These are phyloP conservation scores for Pueraria montana DNA, from an alignment of 306 rosid species.

Conservation along the genomic window DNA sequence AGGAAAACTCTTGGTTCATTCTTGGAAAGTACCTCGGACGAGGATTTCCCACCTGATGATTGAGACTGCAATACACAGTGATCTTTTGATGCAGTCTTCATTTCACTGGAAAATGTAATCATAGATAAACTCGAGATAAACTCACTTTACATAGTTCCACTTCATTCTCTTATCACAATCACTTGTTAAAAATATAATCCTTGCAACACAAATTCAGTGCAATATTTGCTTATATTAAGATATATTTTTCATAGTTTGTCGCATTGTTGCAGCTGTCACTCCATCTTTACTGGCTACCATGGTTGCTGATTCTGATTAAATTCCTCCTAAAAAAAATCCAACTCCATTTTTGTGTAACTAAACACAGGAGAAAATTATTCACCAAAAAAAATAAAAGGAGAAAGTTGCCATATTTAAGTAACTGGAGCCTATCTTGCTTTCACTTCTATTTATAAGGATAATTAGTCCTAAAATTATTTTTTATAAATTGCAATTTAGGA, in stretches of 20 bases:
- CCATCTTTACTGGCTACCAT: background rate
- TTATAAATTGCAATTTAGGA: background rate
- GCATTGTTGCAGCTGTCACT: constrained; percentile 14
- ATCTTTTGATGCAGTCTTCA: constrained; percentile 22
- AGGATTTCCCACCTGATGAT: constrained; percentile 88
- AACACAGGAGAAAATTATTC: background rate
- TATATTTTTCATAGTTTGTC: constrained; percentile 13
- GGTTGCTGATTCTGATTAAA: constrained; percentile 29
- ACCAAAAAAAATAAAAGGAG: no score
- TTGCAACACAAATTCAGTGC: constrained; percentile 8
- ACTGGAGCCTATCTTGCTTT: background rate
- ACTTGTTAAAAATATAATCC: constrained; percentile 18
- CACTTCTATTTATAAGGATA: background rate
- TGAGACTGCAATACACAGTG: constrained; percentile 43
- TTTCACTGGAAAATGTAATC: constrained; percentile 39
- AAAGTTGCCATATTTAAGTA: background rate
- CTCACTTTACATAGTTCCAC: constrained; percentile 15
- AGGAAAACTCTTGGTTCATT: constrained; percentile 91
- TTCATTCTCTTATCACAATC: constrained; percentile 30
- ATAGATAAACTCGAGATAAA: background rate
- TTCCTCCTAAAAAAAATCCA: background rate
- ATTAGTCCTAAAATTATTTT: background rate
- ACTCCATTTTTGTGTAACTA: background rate
- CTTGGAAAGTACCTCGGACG: constrained; percentile 81
- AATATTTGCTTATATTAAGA: constrained; percentile 19